phyloP scores from a whole-genome alignment of 2,329 filamentous ascomycete genomes.

The Fusarium paranaense region DNA sequence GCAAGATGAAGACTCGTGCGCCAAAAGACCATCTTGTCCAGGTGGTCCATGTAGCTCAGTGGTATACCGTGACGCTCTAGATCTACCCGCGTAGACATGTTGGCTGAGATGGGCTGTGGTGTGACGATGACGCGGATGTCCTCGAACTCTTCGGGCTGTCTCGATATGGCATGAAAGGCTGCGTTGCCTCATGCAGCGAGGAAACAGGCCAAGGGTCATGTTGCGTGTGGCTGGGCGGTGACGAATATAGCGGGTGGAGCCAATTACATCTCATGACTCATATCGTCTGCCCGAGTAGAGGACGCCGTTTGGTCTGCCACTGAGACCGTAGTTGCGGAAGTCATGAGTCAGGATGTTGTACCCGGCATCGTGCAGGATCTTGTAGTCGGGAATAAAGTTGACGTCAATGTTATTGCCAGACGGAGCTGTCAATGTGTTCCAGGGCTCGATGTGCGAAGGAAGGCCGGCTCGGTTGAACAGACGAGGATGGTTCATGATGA shows the following conservation, averaged over 20 bases:
- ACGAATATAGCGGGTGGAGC: neutral
- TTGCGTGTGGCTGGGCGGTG: neutral
- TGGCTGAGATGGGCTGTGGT: neutral
- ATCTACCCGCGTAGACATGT: neutral
- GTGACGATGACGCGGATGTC: neutral
- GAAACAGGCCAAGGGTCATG: neutral
- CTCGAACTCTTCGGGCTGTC: neutral
- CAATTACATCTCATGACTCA: neutral
- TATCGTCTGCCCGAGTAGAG: conserved; percentile 1
- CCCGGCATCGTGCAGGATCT: neutral
- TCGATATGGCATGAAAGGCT: neutral
- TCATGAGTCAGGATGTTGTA: neutral
- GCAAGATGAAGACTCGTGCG: conserved; percentile 1
- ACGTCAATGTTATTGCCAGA: conserved; percentile 4
- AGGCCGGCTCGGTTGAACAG: conserved; percentile 1
- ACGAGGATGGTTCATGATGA: conserved; percentile 9
- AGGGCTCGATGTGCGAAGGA: neutral
- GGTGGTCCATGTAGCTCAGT: neutral
- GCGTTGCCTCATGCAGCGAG: neutral
- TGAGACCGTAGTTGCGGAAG: conserved; percentile 1
- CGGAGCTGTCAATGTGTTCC: neutral
- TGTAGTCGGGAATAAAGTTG: conserved; percentile 6
- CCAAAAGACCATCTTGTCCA: conserved; percentile 3
- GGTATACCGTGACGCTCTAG: neutral
- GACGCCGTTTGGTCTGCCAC: neutral